Percentiles rank a stretch among this genome's conserved stretches.
Evolutionary conservation across 2,329 filamentous ascomycete genomes (phyloP).

Genomic region (Seiridium unicorne): DNA sequence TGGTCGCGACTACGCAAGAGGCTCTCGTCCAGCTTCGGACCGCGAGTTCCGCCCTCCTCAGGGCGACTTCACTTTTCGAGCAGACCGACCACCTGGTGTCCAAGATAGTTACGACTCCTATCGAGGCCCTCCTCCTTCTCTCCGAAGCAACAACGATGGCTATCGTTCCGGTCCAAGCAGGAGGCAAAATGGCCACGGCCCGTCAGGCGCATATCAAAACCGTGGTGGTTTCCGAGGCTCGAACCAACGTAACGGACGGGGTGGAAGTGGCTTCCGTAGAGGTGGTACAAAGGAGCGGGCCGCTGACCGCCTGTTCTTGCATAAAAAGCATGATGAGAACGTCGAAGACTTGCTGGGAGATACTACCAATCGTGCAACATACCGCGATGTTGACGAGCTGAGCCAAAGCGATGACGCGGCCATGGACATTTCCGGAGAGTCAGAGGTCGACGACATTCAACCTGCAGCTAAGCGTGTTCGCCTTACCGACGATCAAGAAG

Average conservation of each 20-base stretch:
- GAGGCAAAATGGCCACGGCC: not conserved
- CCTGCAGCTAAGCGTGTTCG: slow-evolving; percentile 44
- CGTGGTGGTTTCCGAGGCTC: slow-evolving; percentile 11
- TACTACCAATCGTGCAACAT: slow-evolving; percentile 46
- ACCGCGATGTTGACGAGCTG: slow-evolving; percentile 53
- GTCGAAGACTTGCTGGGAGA: slow-evolving; percentile 47
- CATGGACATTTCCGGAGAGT: slow-evolving; percentile 61
- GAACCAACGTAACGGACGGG: not conserved
- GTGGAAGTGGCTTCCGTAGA: not conserved
- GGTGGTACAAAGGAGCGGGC: slow-evolving; percentile 12
- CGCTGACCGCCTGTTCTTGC: slow-evolving; percentile 42
- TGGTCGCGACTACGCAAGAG: not conserved
- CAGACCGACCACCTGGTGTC: slow-evolving; percentile 50
- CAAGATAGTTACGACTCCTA: slow-evolving; percentile 33
- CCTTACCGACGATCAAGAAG: slow-evolving; percentile 34
- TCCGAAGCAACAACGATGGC: slow-evolving; percentile 11
- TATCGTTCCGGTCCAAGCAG: slow-evolving; percentile 6
- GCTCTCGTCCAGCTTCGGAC: not conserved
- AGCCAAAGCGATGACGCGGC: slow-evolving; percentile 63
- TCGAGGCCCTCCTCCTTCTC: slow-evolving; percentile 18
- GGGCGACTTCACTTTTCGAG: slow-evolving; percentile 56
- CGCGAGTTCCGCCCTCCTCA: slow-evolving; percentile 30
- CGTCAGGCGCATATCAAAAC: slow-evolving; percentile 5
- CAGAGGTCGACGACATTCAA: slow-evolving; percentile 38
- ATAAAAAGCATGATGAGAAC: slow-evolving; percentile 37